Conservation (phyloP, 2,329 filamentous ascomycete species). For the Arthroderma sp. region DNA sequence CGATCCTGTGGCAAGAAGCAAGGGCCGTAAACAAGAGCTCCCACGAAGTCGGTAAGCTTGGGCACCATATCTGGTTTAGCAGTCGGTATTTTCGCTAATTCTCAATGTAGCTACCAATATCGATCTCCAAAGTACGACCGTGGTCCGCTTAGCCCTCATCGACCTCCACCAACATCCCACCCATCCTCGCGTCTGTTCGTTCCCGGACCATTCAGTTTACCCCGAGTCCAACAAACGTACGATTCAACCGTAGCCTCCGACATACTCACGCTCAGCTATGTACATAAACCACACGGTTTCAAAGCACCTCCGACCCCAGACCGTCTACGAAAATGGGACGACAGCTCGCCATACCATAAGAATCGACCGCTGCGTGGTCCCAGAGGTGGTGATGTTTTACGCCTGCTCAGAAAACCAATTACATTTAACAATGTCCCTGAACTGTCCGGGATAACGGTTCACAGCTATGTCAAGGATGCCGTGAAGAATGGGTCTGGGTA, state of each 20-base stretch:
- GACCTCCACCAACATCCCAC: slow-evolving; percentile 75
- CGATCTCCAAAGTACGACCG: slow-evolving; percentile 90
- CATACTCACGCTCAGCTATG: slow-evolving; percentile 77
- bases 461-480: slow-evolving; percentile 57
- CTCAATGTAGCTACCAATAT: slow-evolving; percentile 66
- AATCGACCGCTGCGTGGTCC: slow-evolving; percentile 77
- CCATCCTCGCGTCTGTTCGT: slow-evolving; percentile 77
- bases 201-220: slow-evolving; percentile 79
- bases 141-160: slow-evolving; percentile 83
- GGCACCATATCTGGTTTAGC: background rate
- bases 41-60: slow-evolving; percentile 43
- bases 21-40: slow-evolving; percentile 31
- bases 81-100: background rate
- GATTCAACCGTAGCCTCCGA: slow-evolving; percentile 75
- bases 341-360: slow-evolving; percentile 84
- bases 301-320: slow-evolving; percentile 45
- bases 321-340: slow-evolving; percentile 74
- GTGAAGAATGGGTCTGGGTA: slow-evolving; percentile 59
- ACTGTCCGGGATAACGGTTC: slow-evolving; percentile 68
- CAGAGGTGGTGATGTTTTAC: slow-evolving; percentile 55
- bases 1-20: slow-evolving; percentile 39
- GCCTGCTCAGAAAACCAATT: slow-evolving; percentile 43
- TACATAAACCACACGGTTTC: slow-evolving; percentile 71
- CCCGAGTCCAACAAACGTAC: slow-evolving; percentile 82
- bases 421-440: slow-evolving; percentile 77